Evolutionary conservation across 2,329 filamentous ascomycete species (phyloP).

Genomic region (Parastagonospora nodorum): DNA sequence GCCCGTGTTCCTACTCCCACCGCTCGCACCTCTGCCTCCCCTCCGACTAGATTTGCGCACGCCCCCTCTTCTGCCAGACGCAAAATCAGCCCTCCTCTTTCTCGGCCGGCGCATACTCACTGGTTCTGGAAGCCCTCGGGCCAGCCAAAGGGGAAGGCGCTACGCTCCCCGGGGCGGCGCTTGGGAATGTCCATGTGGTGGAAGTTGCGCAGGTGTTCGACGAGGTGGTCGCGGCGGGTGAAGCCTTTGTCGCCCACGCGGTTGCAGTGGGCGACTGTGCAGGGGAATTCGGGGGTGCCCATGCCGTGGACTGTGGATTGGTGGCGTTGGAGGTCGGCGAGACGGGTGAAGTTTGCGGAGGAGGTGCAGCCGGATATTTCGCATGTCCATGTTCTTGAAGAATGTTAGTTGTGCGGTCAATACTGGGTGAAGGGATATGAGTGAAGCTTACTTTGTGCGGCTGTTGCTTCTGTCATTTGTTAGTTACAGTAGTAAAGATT

Average conservation of each 20-base stretch:
- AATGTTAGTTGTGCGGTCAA: conserved; percentile 2
- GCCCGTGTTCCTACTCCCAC: neutral
- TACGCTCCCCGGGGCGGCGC: conserved; percentile 38
- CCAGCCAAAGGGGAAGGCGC: conserved; percentile 35
- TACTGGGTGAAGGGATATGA: neutral
- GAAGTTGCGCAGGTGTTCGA: conserved; percentile 62
- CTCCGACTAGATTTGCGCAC: conserved; percentile 7
- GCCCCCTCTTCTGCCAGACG: neutral
- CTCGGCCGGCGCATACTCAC: conserved; percentile 9
- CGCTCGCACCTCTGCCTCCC: conserved; percentile 8
- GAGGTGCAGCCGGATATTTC: conserved; percentile 36
- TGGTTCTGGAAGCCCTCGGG: conserved; percentile 16
- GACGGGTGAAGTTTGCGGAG: conserved; percentile 40
- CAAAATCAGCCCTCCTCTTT: conserved; percentile 2
- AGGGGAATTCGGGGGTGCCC: conserved; percentile 38
- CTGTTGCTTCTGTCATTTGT: conserved; percentile 16
- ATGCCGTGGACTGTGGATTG: conserved; percentile 41
- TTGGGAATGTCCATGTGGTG: conserved; percentile 57
- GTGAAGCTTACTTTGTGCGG: conserved; percentile 21
- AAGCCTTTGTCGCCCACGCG: conserved; percentile 53
- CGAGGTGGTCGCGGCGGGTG: conserved; percentile 61
- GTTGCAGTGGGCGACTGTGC: conserved; percentile 35
- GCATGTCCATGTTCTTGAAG: conserved; percentile 38
- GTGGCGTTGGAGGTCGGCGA: conserved; percentile 44
- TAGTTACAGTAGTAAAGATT: neutral